phyloP scores from a whole-genome alignment of 306 rosid genomes.

The Cicer bijugum region DNA sequence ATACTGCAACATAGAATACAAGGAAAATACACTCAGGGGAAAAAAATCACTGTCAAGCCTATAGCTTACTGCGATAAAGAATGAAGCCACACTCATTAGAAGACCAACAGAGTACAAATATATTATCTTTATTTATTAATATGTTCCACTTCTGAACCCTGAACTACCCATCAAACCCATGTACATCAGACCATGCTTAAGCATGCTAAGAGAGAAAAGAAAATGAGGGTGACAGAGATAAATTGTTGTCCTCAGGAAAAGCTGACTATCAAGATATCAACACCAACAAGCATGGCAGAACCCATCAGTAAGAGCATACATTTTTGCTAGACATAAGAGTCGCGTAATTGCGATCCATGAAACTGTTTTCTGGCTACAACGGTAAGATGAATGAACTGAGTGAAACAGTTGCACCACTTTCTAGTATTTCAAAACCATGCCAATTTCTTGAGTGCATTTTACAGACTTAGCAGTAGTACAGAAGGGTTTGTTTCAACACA shows the following conservation, averaged over 20 bases:
- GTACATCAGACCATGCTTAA: constrained; percentile 22
- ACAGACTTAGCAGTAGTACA: not conserved
- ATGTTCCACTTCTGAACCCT: constrained; percentile 14
- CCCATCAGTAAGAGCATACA: not conserved
- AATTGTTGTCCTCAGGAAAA: constrained; percentile 22
- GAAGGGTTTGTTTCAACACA: constrained; percentile 15
- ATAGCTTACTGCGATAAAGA: constrained; percentile 30
- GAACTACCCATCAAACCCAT: constrained; percentile 13
- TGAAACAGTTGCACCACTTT: constrained; percentile 13
- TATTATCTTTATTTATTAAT: constrained; percentile 18
- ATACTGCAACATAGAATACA: constrained; percentile 59
- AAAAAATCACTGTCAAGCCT: constrained; percentile 26
- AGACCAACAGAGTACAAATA: constrained; percentile 13
- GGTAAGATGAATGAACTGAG: constrained; percentile 21
- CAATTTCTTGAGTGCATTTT: constrained; percentile 15
- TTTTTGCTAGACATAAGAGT: constrained; percentile 25
- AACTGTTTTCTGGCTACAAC: not conserved
- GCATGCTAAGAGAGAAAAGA: constrained; percentile 4
- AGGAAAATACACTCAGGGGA: constrained; percentile 32
- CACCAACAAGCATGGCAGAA: constrained; percentile 11
- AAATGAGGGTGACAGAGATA: constrained; percentile 24
- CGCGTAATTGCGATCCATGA: constrained; percentile 13
- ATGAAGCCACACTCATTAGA: not conserved
- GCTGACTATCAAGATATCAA: constrained; percentile 25
- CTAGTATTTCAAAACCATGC: constrained; percentile 14